These are phyloP conservation scores for Castanea crenata DNA, from an alignment of 306 rosid species.

Conservation along the genomic window DNA sequence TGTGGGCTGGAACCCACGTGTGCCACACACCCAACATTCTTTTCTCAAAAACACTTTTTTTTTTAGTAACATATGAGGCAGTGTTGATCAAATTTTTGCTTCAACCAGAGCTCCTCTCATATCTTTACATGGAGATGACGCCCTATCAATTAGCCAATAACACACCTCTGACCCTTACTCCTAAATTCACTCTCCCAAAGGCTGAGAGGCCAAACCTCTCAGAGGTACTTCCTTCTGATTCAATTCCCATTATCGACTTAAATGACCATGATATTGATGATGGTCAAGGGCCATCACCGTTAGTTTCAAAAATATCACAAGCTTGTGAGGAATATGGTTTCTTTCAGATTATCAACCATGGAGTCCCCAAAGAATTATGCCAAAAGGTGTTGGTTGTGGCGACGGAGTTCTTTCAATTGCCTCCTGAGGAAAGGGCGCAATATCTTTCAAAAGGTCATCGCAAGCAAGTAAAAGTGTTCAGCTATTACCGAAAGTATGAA, in stretches of 20 bases:
- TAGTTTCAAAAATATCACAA: slow-evolving; percentile 33
- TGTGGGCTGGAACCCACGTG: too few relatives aligned
- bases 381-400: slow-evolving; percentile 20
- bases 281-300: too few relatives aligned
- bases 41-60: too few relatives aligned
- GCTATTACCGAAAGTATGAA: slow-evolving; percentile 25
- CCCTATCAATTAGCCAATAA: slow-evolving; percentile 22
- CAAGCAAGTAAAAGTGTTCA: slow-evolving; percentile 29
- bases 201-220: slow-evolving; percentile 41
- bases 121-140: slow-evolving; percentile 19
- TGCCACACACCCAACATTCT: too few relatives aligned
- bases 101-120: background rate
- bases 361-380: slow-evolving; percentile 39
- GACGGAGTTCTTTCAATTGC: slow-evolving; percentile 34
- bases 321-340: slow-evolving; percentile 55
- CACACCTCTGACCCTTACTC: slow-evolving; percentile 23
- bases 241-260: slow-evolving; percentile 52
- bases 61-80: too few relatives aligned
- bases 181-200: slow-evolving; percentile 40
- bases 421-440: slow-evolving; percentile 28
- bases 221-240: slow-evolving; percentile 21
- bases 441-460: slow-evolving; percentile 28
- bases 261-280: background rate
- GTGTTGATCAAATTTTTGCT: background rate
- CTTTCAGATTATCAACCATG: slow-evolving; percentile 52